Base-by-base conservation (phyloP, 768 basidiomycete species). In the Dioszegia aurantiaca region DNA sequence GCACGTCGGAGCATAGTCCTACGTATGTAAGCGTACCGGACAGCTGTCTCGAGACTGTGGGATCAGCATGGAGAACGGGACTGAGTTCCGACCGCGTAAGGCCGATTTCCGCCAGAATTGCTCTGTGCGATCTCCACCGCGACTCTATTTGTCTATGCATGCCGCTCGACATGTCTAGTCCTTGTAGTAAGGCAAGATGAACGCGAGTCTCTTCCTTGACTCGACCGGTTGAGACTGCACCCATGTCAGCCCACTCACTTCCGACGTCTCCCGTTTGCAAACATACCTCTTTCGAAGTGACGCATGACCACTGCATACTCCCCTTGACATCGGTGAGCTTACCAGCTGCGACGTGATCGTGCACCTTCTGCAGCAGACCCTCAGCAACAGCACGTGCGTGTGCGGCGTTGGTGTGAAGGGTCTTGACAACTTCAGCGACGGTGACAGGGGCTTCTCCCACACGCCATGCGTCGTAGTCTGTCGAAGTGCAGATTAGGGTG, bases 401-500 rank as follows among this genome's bases (percentile, higher is more conserved):
- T n/a, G 86, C 83, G 1, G 92, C 90, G 74, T 99, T 99, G 23
- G 83, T 82, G 48, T 85, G 81, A 37, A 98, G 84, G 1, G 89
- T 92, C 76, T 89, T 87, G 81, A 92, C 82, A 27, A 98, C 90
- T 67, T 95, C 89, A 2, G 88, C 86, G 2, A 90, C 86, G 0
- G 94, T 97, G 55, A 98, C 94, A 4, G 86, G 82, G 11, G 83
- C 87, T 26, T 85, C 83, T 31, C 86, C 82, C 3, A 85, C 85
- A 28, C 93, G 80, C 93, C 93, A 99, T 1, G 91, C 87, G 77
- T 98, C 94, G 76, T 94, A 97, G 79, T 98, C 93, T 2, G 94
- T 98, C 28, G 77, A 76, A 3, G 80, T 80, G 67, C 78, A 90
- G 61, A 98, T 86, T 55, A 97, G 83, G 0, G 88, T 90, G 74